Evolutionary conservation across 1,284 basidiomycete genomes (phyloP).

Genomic region (Apiotrichum gracile): DNA sequence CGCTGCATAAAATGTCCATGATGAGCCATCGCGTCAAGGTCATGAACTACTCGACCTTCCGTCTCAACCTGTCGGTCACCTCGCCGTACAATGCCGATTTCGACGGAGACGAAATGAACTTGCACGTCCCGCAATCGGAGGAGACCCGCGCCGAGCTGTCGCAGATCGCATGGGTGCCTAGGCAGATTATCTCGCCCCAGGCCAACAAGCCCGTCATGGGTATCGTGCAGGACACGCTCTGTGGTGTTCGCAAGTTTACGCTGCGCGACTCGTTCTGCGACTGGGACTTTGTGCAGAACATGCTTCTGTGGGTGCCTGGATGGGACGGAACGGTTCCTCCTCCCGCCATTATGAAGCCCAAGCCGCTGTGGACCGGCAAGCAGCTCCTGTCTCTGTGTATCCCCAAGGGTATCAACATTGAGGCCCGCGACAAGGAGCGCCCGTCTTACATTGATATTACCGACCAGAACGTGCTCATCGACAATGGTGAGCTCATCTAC

Average conservation of each 20-base stretch:
- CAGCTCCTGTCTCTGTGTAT: conserved; percentile 91
- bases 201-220: conserved; percentile 99
- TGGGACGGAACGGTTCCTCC: conserved; percentile 94
- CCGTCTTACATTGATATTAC: conserved; percentile 74
- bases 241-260: conserved; percentile 95
- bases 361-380: too few relatives aligned
- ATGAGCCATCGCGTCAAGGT: conserved; percentile 98
- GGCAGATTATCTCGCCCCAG: conserved; percentile 94
- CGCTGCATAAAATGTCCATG: conserved; percentile 99
- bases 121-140: conserved; percentile 98
- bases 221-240: conserved; percentile 98
- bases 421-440: conserved; percentile 63
- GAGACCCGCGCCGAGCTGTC: conserved; percentile 97
- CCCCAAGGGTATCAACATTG: conserved; percentile 92
- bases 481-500: conserved; percentile 93
- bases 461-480: conserved; percentile 93
- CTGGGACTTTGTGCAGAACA: conserved; percentile 92
- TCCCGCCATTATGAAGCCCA: conserved; percentile 92
- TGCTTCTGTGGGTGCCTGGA: conserved; percentile 92
- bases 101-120: conserved; percentile 99
- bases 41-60: conserved; percentile 93
- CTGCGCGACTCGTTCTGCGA: conserved; percentile 90
- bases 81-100: conserved; percentile 80
- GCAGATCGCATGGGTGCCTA: conserved; percentile 90
- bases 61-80: conserved; percentile 47